A percentile compares a stretch with the other conserved stretches of the same genome.
Evolutionary conservation across 140 eudicot genomes (phyloP).

Genomic region (Oenanthe javanica): DNA sequence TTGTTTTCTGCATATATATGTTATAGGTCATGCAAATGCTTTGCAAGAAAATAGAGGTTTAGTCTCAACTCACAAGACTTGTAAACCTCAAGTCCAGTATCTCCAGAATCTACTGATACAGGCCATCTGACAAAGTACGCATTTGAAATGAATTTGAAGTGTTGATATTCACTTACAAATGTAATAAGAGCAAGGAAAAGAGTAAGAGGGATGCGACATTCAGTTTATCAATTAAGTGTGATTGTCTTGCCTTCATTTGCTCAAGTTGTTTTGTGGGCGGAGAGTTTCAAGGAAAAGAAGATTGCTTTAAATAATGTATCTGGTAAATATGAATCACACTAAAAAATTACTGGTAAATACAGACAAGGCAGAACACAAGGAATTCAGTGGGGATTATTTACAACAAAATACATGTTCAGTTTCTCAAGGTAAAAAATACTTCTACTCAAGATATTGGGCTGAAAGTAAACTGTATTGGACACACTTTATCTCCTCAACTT

Average conservation of each 20-base stretch:
- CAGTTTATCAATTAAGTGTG: not conserved
- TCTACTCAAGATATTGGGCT: slow-evolving; percentile 1
- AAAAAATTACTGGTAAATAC: not conserved
- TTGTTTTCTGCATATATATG: not conserved
- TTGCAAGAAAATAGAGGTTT: not conserved
- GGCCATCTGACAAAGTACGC: too few species aligned
- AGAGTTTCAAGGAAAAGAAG: not conserved
- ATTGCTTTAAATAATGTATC: not conserved
- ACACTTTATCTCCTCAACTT: slow-evolving; percentile 6
- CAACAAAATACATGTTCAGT: slow-evolving; percentile 11
- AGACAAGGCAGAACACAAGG: not conserved
- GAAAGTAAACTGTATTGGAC: slow-evolving; percentile 5
- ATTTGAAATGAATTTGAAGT: not conserved
- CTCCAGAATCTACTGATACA: too few species aligned
- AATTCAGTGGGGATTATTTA: slow-evolving; percentile 12
- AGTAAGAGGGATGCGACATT: not conserved
- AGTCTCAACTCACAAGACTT: not conserved
- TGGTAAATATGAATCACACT: not conserved
- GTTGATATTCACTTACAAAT: too few species aligned
- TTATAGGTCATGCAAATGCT: not conserved
- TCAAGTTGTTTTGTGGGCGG: slow-evolving; percentile 11
- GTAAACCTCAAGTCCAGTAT: not conserved
- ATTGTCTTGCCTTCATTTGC: slow-evolving; percentile 6
- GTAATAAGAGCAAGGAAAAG: slow-evolving; percentile 13
- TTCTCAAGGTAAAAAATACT: not conserved